A percentile compares a stretch with the other conserved stretches of the same genome.
Evolutionary conservation across 768 basidiomycete species (phyloP).

Genomic region (Zangia roseola): DNA sequence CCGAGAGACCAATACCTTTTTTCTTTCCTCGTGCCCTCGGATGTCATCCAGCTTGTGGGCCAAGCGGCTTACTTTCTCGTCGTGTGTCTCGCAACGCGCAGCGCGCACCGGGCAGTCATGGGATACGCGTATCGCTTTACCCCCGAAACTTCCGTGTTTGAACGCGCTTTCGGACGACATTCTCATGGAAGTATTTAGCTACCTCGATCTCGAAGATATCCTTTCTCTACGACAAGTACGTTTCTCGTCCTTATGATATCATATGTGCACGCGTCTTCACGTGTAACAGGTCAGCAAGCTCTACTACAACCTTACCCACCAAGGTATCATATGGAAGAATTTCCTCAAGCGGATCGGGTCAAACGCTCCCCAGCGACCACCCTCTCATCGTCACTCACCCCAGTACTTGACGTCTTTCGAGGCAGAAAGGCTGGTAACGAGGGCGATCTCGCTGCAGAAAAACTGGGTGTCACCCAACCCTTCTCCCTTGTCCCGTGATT

Average conservation of each 20-base stretch:
- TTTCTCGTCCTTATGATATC: background rate
- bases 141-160: conserved; percentile 27
- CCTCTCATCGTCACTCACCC: conserved; percentile 47
- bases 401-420: conserved; percentile 35
- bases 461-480: conserved; percentile 53
- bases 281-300: conserved; percentile 50
- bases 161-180: conserved; percentile 38
- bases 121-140: conserved; percentile 24
- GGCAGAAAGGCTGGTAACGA: conserved; percentile 57
- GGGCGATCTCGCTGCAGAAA: conserved; percentile 57
- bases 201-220: conserved; percentile 39
- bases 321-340: conserved; percentile 68
- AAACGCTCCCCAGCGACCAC: conserved; percentile 61
- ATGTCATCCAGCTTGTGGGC: conserved; percentile 28
- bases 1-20: conserved; percentile 1
- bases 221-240: conserved; percentile 37
- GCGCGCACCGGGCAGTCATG: conserved; percentile 21
- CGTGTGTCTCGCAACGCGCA: conserved; percentile 15
- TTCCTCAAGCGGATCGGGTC: conserved; percentile 52
- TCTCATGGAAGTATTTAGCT: conserved; percentile 36
- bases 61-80: conserved; percentile 17
- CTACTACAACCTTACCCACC: conserved; percentile 63
- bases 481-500: conserved; percentile 23
- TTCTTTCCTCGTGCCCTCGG: conserved; percentile 2
- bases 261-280: background rate